Conservation (phyloP, 148 eudicot species). For the Fallopia convolvulus region DNA sequence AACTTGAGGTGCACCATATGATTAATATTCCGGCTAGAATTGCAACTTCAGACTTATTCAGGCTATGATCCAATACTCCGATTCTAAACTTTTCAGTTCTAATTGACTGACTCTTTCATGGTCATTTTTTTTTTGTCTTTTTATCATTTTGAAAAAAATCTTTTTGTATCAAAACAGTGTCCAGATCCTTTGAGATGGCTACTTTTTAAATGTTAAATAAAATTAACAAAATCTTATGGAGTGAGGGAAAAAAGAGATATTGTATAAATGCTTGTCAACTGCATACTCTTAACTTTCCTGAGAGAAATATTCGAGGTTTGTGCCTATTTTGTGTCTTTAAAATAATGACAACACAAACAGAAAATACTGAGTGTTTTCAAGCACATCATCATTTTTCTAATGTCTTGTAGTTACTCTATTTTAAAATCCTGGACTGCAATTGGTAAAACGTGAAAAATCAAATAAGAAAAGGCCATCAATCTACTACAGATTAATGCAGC, state of each 20-base stretch:
- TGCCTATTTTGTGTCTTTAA: neutral
- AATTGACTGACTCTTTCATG: neutral
- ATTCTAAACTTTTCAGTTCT: neutral
- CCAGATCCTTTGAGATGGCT: neutral
- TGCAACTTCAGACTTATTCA: neutral
- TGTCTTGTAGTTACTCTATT: neutral
- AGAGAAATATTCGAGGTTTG: neutral
- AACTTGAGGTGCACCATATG: neutral
- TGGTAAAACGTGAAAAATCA: neutral
- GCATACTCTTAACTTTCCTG: neutral
- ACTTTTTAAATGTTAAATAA: neutral
- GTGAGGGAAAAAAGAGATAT: neutral
- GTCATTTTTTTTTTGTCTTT: neutral
- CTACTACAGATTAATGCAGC: neutral
- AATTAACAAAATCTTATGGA: neutral
- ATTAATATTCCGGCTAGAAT: neutral
- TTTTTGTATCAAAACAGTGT: neutral
- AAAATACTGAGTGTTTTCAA: neutral
- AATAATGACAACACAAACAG: neutral
- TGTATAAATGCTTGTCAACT: neutral
- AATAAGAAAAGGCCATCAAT: neutral
- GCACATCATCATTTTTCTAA: neutral
- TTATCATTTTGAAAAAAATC: neutral
- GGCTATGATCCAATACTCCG: neutral
- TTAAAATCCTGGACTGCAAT: neutral